phyloP scores from a whole-genome alignment of 1,139 yeast genomes.

The Scheffersomyces parashehatae region DNA sequence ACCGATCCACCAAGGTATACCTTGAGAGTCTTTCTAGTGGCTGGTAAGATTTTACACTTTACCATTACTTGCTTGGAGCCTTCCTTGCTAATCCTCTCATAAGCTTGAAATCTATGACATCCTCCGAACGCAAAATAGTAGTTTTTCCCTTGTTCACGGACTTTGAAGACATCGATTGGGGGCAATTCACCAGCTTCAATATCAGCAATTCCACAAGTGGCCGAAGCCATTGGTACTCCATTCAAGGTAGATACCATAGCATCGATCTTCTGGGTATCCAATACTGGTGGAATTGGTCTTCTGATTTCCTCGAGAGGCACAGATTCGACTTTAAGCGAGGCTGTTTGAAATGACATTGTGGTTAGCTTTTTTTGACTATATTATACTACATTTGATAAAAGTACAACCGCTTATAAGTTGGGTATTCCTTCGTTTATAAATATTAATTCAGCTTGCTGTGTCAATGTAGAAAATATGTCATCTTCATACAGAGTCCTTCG shows the following conservation, averaged over 20 bases:
- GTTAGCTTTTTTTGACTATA: neutral
- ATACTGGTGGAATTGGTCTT: constrained; percentile 82
- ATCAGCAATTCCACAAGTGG: constrained; percentile 59
- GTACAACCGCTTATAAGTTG: too few species aligned
- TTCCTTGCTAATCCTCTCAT: constrained; percentile 43
- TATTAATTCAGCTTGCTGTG: too few species aligned
- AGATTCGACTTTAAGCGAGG: constrained; percentile 46
- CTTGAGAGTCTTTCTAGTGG: constrained; percentile 60
- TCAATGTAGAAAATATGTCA: too few species aligned
- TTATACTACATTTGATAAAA: too few species aligned
- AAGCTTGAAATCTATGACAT: constrained; percentile 81
- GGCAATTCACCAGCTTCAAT: constrained; percentile 68
- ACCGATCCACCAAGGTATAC: constrained; percentile 68
- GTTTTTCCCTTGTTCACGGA: constrained; percentile 59
- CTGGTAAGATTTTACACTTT: constrained; percentile 65
- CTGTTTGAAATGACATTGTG: constrained; percentile 40
- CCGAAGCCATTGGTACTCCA: constrained; percentile 63
- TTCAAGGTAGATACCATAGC: constrained; percentile 76
- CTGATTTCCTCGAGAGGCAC: constrained; percentile 66
- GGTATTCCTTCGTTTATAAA: too few species aligned
- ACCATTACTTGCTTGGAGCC: constrained; percentile 46
- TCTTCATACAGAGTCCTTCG: too few species aligned
- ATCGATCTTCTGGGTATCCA: constrained; percentile 69
- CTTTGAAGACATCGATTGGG: constrained; percentile 72
- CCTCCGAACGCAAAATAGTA: constrained; percentile 84